These are phyloP conservation scores for Clarireedia homoeocarpa DNA, from an alignment of 2,329 filamentous ascomycete species.

Conservation along the genomic window DNA sequence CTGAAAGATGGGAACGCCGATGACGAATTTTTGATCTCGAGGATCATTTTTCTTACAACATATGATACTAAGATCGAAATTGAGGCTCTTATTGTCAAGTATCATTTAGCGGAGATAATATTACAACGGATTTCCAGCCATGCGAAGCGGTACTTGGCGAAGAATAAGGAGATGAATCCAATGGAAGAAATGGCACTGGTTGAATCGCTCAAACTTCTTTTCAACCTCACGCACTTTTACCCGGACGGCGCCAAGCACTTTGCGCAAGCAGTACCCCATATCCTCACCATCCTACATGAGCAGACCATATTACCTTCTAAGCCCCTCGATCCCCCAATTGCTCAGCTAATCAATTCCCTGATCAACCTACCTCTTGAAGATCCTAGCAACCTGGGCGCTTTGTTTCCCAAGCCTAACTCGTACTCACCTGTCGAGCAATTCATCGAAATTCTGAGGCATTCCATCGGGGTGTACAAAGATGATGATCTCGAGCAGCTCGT, in stretches of 20 bases:
- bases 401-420: slow-evolving; percentile 60
- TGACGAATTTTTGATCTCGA: slow-evolving; percentile 78
- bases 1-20: slow-evolving; percentile 69
- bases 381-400: slow-evolving; percentile 36
- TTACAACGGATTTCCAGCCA: slow-evolving; percentile 65
- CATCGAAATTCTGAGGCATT: slow-evolving; percentile 60
- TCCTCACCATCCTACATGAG: slow-evolving; percentile 62
- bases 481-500: slow-evolving; percentile 64
- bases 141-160: slow-evolving; percentile 42
- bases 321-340: slow-evolving; percentile 66
- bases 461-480: slow-evolving; percentile 55
- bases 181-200: slow-evolving; percentile 74
- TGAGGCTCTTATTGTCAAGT: slow-evolving; percentile 53
- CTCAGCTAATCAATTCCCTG: slow-evolving; percentile 69
- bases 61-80: slow-evolving; percentile 68
- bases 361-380: slow-evolving; percentile 66
- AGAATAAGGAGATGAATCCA: slow-evolving; percentile 34
- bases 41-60: slow-evolving; percentile 72
- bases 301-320: slow-evolving; percentile 48
- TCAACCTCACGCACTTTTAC: slow-evolving; percentile 76
- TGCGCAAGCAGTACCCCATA: slow-evolving; percentile 56
- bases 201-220: slow-evolving; percentile 81
- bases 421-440: slow-evolving; percentile 56
- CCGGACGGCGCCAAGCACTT: slow-evolving; percentile 55
- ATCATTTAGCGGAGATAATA: slow-evolving; percentile 61